Base-by-base conservation (phyloP, 257 asterid genomes). In the Solanum ossicruentum region DNA sequence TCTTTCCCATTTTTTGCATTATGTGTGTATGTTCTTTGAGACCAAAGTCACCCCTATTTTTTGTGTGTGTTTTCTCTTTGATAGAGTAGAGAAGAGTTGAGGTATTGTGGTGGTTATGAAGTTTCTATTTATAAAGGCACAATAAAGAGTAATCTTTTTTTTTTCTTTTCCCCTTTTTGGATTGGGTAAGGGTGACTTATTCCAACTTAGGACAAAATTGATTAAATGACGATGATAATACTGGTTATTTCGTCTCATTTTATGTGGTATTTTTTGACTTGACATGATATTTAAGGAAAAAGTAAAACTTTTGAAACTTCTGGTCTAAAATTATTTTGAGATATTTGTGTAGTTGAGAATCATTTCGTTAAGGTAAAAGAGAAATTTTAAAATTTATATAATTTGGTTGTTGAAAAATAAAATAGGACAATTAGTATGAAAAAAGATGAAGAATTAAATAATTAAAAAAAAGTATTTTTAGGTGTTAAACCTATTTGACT, bases 41-140 rank as follows among this genome's bases (percentile, higher is more conserved):
- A 70, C 67, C 87, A 88, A 84, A 89, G 85, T 91, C 85, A 85
- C 92, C 92, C 93, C 92, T 65, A 21, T 12, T 69, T 26, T 15
- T 12, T 65, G 4, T 47, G 26, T 58, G 58, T 83, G 72, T 28
- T 7, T 65, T 65, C 43, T 65, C n/a, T 26, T 52, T 78, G 65
- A 26, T 15, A 26, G 17, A 26, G 70, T 28, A 60, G 41, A 26
- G 39, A 47, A 5, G 15, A 83, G 61, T 49, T 65, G 70, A 47
- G 7, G 32, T 49, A n/a, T 70, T 12, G 23, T 51, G 36, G 12
- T 47, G 45, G 15, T 55, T 55, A 55, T 55, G 45, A 9, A 1
- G 83, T 78, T 26, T 26, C 83, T 52, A 78, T 78, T 78, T 78
- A 78, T 78, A 78, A 49, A 77, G 63, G 23, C 8, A 28, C 36